Base-by-base conservation (phyloP, 1,139 yeast genomes). In the Eremothecium sinecaudum region DNA sequence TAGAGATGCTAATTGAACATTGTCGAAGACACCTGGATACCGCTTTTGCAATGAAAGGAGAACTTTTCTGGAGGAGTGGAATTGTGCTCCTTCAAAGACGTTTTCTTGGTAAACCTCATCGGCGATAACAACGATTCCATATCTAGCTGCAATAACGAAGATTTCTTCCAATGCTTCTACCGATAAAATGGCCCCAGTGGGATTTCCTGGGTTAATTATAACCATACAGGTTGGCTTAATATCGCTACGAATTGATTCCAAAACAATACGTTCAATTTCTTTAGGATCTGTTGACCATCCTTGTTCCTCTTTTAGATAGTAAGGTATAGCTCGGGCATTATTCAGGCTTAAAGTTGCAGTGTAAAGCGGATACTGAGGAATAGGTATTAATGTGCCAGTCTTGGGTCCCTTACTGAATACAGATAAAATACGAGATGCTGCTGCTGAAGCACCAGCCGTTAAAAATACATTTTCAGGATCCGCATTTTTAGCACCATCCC, bases 91-190 rank as follows among this genome's bases (percentile, higher is more conserved):
- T 30, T 69, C 66, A 61, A 80, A 86, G 12, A 90, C 71, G 54
- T 90, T 90, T 50, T 82, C 92, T 61, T 90, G 98, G 63, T 90
- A 90, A 21, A 90, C 98, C 62, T 90, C 98, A 64, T 92, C 98
- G n/a, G 98, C 96, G 48, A 90, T 80, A 32, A 92, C 69, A 3
- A 84, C 90, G 16, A 90, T 59, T 29, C 94, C 87, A 51, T 83
- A 64, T 53, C 79, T 77, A 18, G 94, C 92, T 28, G 95, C 93
- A 39, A 87, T 69, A 31, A 71, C 69, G 37, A 90, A 66, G 40
- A 92, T 71, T 29, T 75, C 79, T 28, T 66, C 72, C 48, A 90
- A 84, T 45, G 79, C 77, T 7, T 71, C 70, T 35, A 67, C 68
- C 4, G 71, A 58, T 39, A 90, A 67, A 34, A 86, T 75, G 4